Conservation (phyloP, 345 rosid genomes). For the Brassica napus region DNA sequence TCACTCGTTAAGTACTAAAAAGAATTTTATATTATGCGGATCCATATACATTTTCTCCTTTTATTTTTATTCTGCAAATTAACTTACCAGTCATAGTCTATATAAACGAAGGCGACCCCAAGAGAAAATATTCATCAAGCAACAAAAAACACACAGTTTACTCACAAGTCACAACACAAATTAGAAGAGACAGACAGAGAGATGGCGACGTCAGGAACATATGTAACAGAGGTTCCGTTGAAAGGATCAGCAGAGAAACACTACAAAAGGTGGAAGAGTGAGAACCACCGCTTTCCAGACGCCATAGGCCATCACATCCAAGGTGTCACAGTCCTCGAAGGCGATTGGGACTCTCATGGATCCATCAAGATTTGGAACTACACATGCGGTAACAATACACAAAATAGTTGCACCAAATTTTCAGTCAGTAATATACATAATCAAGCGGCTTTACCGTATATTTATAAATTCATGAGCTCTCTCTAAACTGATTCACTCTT, state of each 20-base stretch:
- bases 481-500: neutral
- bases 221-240: neutral
- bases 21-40: neutral
- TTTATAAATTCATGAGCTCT: neutral
- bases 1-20: neutral
- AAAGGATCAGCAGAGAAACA: neutral
- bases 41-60: neutral
- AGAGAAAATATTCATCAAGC: neutral
- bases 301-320: conserved; percentile 4
- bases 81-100: neutral
- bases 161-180: neutral
- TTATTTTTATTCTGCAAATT: neutral
- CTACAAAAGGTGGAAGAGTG: neutral
- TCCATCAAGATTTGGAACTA: neutral
- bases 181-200: neutral
- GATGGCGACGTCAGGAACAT: neutral
- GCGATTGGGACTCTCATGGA: neutral
- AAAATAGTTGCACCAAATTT: neutral
- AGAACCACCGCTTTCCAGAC: neutral
- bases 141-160: neutral
- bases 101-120: neutral
- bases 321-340: neutral
- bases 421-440: neutral
- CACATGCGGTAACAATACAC: neutral
- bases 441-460: neutral